phyloP scores from a whole-genome alignment of 2,329 filamentous ascomycete species.

The Podosphaera xanthii region DNA sequence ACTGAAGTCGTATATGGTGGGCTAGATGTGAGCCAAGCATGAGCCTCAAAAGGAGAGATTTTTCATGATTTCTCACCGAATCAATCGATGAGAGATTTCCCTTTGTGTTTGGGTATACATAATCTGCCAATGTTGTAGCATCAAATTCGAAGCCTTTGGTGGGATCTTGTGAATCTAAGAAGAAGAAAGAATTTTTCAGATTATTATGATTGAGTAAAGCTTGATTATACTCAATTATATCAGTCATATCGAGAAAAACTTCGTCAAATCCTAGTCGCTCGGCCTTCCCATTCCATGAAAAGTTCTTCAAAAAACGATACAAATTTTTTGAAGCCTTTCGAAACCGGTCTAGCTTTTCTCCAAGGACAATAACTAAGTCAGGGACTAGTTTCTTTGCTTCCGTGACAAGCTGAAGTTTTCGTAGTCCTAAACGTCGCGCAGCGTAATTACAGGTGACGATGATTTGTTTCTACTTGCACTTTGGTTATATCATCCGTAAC shows the following conservation, averaged over 20 bases:
- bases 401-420: conserved; percentile 66
- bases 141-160: conserved; percentile 64
- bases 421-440: conserved; percentile 47
- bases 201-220: conserved; percentile 43
- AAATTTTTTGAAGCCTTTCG: conserved; percentile 67
- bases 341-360: conserved; percentile 70
- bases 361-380: conserved; percentile 63
- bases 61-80: conserved; percentile 2
- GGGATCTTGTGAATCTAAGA: conserved; percentile 48
- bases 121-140: conserved; percentile 42
- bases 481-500: conserved; percentile 19
- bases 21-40: conserved; percentile 65
- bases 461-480: conserved; percentile 29
- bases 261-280: conserved; percentile 84
- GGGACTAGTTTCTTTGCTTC: conserved; percentile 66
- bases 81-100: conserved; percentile 9
- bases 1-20: conserved; percentile 41
- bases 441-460: conserved; percentile 88
- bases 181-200: conserved; percentile 53
- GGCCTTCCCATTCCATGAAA: conserved; percentile 55
- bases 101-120: conserved; percentile 12
- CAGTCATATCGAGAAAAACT: conserved; percentile 50
- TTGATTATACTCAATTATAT: conserved; percentile 66
- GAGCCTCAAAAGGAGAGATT: conserved; percentile 25
- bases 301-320: conserved; percentile 46